Base-by-base conservation (phyloP, 2,329 filamentous ascomycete genomes). In the Colletotrichum lupini region DNA sequence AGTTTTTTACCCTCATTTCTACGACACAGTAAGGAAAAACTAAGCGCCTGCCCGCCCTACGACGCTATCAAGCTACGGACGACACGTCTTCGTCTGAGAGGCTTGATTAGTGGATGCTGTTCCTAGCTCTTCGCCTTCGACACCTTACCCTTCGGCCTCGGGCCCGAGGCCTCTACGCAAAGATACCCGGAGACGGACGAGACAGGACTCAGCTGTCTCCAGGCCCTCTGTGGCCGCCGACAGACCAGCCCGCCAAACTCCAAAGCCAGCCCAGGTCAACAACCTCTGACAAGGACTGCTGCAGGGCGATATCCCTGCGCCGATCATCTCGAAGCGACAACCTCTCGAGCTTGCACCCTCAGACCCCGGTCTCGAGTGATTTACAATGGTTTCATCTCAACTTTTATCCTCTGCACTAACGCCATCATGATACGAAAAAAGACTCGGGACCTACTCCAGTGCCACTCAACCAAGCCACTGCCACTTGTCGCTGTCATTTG, bases 401-500 rank as follows among this genome's bases (percentile, higher is more conserved):
- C 72, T 68, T 57, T 74, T 55, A 59, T 58, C 62, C 24, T 74
- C 58, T 73, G 57, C 68, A 63, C 62, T 56, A 63, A 74, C 26
- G 62, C 57, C 56, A 57, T 66, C 26, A 59, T 68, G 68, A 74
- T 68, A 74, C 72, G 72, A 61, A 60, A 16, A 65, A 62, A 62
- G 53, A 64, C 70, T 73, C 53, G 66, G 59, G 59, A 59, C 59
- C 53, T 60, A 35, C 61, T 62, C 67, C 67, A 66, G 56, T 56
- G 61, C 67, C 67, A 55, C 72, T 72, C 52, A 32, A 26, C 62
- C 24, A 28, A 67, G 62, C 68, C 61, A 28, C 49, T 72, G 62
- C 62, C 72, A 72, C 57, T 52, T 67, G 80, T 83, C 56, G 67
- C 60, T 73, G 71, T 71, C 67, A 66, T 71, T 71, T 73, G 67